These are phyloP conservation scores for Aureobasidium sp. DNA, from an alignment of 2,329 filamentous ascomycete species.

Conservation along the genomic window DNA sequence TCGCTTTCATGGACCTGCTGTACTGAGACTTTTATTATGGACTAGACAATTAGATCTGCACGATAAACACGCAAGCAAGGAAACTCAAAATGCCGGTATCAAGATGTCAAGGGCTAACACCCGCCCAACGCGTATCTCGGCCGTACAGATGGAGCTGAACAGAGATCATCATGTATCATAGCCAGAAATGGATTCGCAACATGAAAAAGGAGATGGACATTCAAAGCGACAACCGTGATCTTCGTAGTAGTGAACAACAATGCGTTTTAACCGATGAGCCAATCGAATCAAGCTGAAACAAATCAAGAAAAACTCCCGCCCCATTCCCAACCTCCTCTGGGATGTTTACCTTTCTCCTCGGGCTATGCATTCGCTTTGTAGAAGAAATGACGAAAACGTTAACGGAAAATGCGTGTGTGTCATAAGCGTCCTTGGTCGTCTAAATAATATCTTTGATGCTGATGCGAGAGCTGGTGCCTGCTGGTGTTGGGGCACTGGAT, in stretches of 20 bases:
- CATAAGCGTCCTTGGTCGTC: not conserved
- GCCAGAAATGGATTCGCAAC: not conserved
- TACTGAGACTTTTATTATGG: not conserved
- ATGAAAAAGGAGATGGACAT: not conserved
- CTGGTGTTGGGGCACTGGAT: not conserved
- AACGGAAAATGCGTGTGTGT: slow-evolving; percentile 2
- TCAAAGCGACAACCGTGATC: slow-evolving; percentile 1
- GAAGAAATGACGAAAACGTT: not conserved
- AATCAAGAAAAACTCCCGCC: not conserved
- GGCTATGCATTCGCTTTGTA: slow-evolving; percentile 6
- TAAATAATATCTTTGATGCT: slow-evolving; percentile 30
- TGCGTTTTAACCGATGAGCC: not conserved
- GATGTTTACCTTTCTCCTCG: slow-evolving; percentile 1
- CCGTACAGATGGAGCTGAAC: not conserved
- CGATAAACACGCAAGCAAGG: not conserved
- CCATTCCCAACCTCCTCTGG: not conserved
- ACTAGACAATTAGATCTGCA: not conserved
- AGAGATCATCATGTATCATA: not conserved
- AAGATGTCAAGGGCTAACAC: not conserved
- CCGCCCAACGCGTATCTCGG: not conserved
- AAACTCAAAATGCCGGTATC: not conserved
- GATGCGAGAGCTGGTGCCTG: slow-evolving; percentile 18
- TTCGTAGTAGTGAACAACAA: not conserved
- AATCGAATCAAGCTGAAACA: not conserved
- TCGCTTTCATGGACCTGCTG: not conserved